phyloP scores from a whole-genome alignment of 2,329 filamentous ascomycete genomes.

The Alternaria brassicae region DNA sequence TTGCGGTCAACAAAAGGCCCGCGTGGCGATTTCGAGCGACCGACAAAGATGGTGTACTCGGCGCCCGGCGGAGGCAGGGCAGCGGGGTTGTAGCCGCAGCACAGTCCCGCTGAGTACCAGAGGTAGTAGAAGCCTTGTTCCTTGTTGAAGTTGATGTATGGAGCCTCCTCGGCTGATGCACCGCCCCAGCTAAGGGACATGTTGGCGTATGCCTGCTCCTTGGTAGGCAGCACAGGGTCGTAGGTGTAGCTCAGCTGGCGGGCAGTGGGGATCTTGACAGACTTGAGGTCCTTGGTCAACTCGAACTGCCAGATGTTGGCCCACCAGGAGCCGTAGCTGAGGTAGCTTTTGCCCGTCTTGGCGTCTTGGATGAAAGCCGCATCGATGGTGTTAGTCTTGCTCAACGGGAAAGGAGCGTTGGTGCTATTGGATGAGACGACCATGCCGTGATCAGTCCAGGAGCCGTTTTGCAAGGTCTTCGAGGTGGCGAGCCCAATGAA shows the following conservation, averaged over 20 bases:
- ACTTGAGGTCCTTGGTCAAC: constrained; percentile 4
- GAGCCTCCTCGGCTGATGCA: not conserved
- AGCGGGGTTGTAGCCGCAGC: not conserved
- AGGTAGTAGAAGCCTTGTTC: constrained; percentile 41
- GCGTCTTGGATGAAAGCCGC: constrained; percentile 49
- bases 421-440: constrained; percentile 49
- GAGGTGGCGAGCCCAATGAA: constrained; percentile 64
- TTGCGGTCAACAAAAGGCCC: constrained; percentile 55
- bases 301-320: constrained; percentile 8
- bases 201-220: constrained; percentile 24
- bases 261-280: constrained; percentile 3
- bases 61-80: constrained; percentile 49
- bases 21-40: constrained; percentile 58
- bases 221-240: constrained; percentile 10
- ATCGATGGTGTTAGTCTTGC: constrained; percentile 56
- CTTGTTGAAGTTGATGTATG: constrained; percentile 38
- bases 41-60: constrained; percentile 69
- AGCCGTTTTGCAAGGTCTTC: constrained; percentile 56
- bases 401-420: constrained; percentile 12
- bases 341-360: constrained; percentile 44
- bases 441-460: constrained; percentile 65
- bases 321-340: constrained; percentile 73
- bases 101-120: not conserved
- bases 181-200: not conserved
- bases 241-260: constrained; percentile 6